Percentiles rank a stretch among this genome's conserved stretches.
phyloP scores from a whole-genome alignment of 2,329 filamentous ascomycete species.

The Tolypocladium ovalisporum region DNA sequence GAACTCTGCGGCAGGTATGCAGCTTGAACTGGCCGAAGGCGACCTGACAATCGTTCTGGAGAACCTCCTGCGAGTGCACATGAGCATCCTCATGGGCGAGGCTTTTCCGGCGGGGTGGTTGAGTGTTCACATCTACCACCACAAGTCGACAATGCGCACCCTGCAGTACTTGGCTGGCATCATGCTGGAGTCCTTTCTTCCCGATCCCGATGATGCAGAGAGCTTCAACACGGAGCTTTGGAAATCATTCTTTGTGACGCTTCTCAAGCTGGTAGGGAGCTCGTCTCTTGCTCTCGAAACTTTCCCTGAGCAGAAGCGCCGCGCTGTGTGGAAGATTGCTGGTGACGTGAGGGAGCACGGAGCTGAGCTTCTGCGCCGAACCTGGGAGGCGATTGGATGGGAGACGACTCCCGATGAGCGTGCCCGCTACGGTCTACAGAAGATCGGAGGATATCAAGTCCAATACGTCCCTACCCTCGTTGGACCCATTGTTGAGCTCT shows the following conservation, averaged over 20 bases:
- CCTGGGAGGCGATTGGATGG: slow-evolving; percentile 96
- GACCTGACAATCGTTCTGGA: slow-evolving; percentile 67
- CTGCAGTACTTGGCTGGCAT: slow-evolving; percentile 74
- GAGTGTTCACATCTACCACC: slow-evolving; percentile 85
- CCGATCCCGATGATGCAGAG: slow-evolving; percentile 83
- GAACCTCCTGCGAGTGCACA: slow-evolving; percentile 71
- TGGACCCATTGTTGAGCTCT: slow-evolving; percentile 83
- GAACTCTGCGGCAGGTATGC: slow-evolving; percentile 58
- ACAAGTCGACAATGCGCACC: slow-evolving; percentile 78
- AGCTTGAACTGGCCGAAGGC: slow-evolving; percentile 62
- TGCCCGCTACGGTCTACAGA: slow-evolving; percentile 63
- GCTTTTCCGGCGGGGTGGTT: slow-evolving; percentile 87
- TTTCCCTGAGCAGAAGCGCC: slow-evolving; percentile 90
- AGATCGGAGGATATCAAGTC: slow-evolving; percentile 93
- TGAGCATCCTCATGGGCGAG: slow-evolving; percentile 80
- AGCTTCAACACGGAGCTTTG: slow-evolving; percentile 87
- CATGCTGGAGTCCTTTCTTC: slow-evolving; percentile 73
- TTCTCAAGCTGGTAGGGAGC: slow-evolving; percentile 83
- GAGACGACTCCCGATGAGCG: slow-evolving; percentile 75
- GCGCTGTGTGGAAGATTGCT: slow-evolving; percentile 97
- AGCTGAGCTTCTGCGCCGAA: slow-evolving; percentile 70
- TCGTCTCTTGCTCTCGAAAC: slow-evolving; percentile 84
- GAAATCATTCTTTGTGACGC: slow-evolving; percentile 83
- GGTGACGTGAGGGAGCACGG: slow-evolving; percentile 90
- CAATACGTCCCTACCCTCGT: slow-evolving; percentile 94